Evolutionary conservation across 1,139 yeast genomes (phyloP).

Genomic region (Blastobotrys illinoisensis): DNA sequence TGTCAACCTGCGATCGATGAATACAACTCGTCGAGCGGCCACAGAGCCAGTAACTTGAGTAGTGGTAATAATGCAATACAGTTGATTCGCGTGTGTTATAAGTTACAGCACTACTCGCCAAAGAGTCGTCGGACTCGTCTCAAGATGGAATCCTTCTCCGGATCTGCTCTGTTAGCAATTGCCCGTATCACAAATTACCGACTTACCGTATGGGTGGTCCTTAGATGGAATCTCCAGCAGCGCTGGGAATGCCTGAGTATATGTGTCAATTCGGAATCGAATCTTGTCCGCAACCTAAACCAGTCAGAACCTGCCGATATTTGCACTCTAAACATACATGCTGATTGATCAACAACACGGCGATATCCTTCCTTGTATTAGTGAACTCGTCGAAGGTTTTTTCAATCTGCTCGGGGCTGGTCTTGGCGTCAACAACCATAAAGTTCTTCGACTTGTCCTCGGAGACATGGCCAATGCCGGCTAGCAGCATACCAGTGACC

Average conservation of each 20-base stretch:
- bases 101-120: conserved; percentile 55
- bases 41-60: too few relatives aligned
- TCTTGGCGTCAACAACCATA: conserved; percentile 73
- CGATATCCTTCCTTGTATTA: conserved; percentile 76
- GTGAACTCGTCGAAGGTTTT: conserved; percentile 74
- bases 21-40: too few relatives aligned
- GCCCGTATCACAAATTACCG: background rate
- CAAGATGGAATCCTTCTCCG: conserved; percentile 93
- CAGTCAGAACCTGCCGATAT: conserved; percentile 5
- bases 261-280: conserved; percentile 74
- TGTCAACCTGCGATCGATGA: too few relatives aligned
- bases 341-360: conserved; percentile 87
- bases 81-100: background rate
- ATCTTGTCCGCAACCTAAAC: conserved; percentile 71
- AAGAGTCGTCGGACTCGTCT: conserved; percentile 90
- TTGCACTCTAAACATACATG: conserved; percentile 40
- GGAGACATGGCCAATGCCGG: conserved; percentile 90
- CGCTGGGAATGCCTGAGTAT: conserved; percentile 92
- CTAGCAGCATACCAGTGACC: conserved; percentile 89
- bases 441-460: conserved; percentile 72
- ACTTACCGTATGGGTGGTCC: conserved; percentile 80
- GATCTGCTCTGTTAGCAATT: conserved; percentile 42
- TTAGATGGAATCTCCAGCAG: conserved; percentile 94
- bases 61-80: background rate
- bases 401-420: conserved; percentile 70